These are phyloP conservation scores for Mallotus japonicus DNA, from an alignment of 441 rosid genomes.

Conservation along the genomic window DNA sequence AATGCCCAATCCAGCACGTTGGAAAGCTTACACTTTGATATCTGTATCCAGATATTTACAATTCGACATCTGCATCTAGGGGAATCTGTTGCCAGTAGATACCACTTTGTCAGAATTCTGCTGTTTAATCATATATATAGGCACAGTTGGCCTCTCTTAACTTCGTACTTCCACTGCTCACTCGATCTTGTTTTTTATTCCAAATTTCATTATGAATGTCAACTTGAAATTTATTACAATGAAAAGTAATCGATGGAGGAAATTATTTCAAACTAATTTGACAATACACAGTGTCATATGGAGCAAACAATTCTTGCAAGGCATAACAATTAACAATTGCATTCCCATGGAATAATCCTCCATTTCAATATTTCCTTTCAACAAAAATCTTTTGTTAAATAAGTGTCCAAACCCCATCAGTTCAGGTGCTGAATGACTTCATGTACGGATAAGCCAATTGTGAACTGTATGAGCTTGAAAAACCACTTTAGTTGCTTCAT, in stretches of 20 bases:
- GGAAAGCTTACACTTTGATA: too few species aligned
- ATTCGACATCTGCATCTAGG: not conserved
- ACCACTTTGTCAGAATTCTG: not conserved
- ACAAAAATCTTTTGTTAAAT: not conserved
- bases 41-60: not conserved
- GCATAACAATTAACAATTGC: constrained; percentile 5
- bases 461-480: not conserved
- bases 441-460: not conserved
- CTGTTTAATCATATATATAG: not conserved
- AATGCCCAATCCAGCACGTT: too few species aligned
- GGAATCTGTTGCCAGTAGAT: not conserved
- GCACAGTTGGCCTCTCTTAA: too few species aligned
- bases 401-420: not conserved
- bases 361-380: not conserved
- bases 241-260: not conserved
- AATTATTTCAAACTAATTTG: not conserved
- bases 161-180: not conserved
- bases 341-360: constrained; percentile 7
- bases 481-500: constrained; percentile 18
- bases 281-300: not conserved
- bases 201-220: not conserved
- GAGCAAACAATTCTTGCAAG: not conserved
- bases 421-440: not conserved
- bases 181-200: too few species aligned
- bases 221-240: not conserved